phyloP scores from a whole-genome alignment of 148 eudicot genomes.

The Diospyros lotus region DNA sequence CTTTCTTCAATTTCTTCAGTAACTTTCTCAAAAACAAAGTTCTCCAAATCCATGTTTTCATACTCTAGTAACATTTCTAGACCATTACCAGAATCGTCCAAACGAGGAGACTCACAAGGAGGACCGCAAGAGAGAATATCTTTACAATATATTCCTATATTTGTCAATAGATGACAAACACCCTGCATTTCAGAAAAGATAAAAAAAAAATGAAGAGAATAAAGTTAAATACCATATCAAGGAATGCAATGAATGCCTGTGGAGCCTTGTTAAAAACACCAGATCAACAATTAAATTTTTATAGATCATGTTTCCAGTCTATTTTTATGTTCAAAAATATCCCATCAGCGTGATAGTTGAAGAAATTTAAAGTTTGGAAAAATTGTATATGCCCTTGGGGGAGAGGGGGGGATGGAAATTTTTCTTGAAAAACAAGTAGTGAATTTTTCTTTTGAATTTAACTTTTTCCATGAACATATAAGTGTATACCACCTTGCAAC shows the following conservation, averaged over 20 bases:
- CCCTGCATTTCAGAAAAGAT: conserved; percentile 41
- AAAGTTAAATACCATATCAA: not conserved
- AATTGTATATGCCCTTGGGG: too few relatives aligned
- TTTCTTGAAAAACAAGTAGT: not conserved
- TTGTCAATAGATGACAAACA: conserved; percentile 75
- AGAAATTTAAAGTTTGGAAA: too few relatives aligned
- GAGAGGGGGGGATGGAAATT: too few relatives aligned
- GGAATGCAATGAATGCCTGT: not conserved
- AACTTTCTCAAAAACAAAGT: conserved; percentile 43
- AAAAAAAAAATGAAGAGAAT: too few relatives aligned
- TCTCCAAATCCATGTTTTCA: conserved; percentile 85
- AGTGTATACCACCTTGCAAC: not conserved
- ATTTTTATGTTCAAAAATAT: not conserved
- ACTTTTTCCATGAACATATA: not conserved
- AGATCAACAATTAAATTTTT: not conserved
- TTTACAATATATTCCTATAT: conserved; percentile 62
- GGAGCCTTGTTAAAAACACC: not conserved
- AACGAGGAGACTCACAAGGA: conserved; percentile 46
- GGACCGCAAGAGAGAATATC: conserved; percentile 44
- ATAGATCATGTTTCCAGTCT: not conserved
- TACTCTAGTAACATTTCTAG: conserved; percentile 39
- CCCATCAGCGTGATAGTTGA: too few relatives aligned
- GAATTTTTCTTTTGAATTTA: not conserved
- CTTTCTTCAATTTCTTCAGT: conserved; percentile 47
- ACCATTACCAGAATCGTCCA: conserved; percentile 45